A percentile compares a stretch with the other conserved stretches of the same genome.
These are phyloP conservation scores for Cinnamomum micranthum DNA, from an alignment of 164 flowering plant species.

Conservation along the genomic window DNA sequence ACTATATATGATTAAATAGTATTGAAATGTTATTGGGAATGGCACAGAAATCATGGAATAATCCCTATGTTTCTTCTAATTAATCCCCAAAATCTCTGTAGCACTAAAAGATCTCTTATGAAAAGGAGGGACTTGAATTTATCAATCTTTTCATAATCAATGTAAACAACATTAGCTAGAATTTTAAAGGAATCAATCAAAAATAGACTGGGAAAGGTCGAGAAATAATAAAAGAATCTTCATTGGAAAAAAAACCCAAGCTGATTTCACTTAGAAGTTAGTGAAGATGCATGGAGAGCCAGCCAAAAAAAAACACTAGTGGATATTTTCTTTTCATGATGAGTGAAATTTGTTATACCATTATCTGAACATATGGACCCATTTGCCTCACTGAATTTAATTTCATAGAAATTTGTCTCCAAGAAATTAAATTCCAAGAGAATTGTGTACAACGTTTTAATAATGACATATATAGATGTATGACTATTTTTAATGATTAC, in stretches of 20 bases:
- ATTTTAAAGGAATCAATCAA: background rate
- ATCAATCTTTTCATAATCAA: background rate
- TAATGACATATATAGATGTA: too few species aligned
- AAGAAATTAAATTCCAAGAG: too few species aligned
- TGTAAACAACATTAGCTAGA: background rate
- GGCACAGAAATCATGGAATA: background rate
- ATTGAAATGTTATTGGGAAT: background rate
- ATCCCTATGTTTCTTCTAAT: conserved; percentile 9
- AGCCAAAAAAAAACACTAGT: background rate
- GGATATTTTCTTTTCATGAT: background rate
- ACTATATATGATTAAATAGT: background rate
- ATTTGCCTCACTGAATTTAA: too few species aligned
- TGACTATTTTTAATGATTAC: too few species aligned
- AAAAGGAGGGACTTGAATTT: background rate
- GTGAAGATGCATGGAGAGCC: background rate
- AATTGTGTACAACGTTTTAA: too few species aligned
- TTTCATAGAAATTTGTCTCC: too few species aligned
- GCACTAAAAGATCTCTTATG: background rate
- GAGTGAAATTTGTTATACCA: too few species aligned
- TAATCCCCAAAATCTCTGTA: conserved; percentile 1
- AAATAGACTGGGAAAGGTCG: background rate
- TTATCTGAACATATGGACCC: too few species aligned
- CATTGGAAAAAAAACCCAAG: background rate
- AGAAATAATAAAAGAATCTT: background rate
- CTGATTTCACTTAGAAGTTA: background rate